Conservation (phyloP, 345 rosid genomes). For the Jatropha curcas region DNA sequence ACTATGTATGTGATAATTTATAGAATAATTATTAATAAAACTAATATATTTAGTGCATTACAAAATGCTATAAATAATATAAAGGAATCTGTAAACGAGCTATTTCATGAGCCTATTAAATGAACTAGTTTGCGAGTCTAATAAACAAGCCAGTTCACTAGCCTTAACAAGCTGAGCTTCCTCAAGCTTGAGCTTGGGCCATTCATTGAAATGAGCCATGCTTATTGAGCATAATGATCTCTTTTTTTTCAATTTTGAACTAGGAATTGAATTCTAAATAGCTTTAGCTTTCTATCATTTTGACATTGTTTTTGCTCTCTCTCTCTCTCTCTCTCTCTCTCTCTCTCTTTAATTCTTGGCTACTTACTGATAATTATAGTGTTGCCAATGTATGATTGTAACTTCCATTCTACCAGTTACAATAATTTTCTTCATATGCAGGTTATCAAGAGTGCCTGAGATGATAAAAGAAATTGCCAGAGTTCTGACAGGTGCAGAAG, state of each 20-base stretch:
- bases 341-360: not conserved
- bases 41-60: no score
- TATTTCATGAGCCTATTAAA: no score
- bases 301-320: not conserved
- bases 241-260: not conserved
- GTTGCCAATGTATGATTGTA: slow-evolving; percentile 1
- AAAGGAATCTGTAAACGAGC: no score
- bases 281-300: slow-evolving; percentile 2
- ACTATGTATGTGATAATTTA: no score
- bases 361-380: not conserved
- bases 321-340: not conserved
- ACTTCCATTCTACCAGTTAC: slow-evolving; percentile 5
- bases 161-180: no score
- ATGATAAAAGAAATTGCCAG: slow-evolving; percentile 77
- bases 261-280: not conserved
- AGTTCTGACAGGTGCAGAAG: slow-evolving; percentile 74
- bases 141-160: no score
- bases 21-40: no score
- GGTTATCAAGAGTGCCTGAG: slow-evolving; percentile 76
- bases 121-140: no score
- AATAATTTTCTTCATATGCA: slow-evolving; percentile 33
- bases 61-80: no score
- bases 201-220: no score
- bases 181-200: no score
- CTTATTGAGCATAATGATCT: no score